These are phyloP conservation scores for Talaromyces sp. DNA, from an alignment of 2,329 filamentous ascomycete genomes.

Conservation along the genomic window DNA sequence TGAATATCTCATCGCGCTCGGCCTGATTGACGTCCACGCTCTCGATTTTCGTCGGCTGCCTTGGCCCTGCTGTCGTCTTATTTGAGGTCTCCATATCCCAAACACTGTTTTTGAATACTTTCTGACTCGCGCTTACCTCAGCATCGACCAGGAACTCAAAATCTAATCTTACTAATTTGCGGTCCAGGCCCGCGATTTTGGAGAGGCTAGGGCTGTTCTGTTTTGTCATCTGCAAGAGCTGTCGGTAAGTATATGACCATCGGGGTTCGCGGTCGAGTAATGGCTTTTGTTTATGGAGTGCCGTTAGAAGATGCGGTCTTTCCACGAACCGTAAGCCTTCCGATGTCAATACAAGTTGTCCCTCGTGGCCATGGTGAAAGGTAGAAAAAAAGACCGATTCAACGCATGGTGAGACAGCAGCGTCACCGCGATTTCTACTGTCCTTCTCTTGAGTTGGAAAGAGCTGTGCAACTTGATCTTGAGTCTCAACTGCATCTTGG, in stretches of 20 bases:
- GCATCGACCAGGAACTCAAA: conserved; percentile 5
- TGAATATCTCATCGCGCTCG: conserved; percentile 26
- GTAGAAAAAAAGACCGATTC: conserved; percentile 5
- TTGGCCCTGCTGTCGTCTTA: neutral
- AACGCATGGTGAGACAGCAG: neutral
- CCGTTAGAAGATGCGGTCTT: conserved; percentile 8
- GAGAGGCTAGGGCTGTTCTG: neutral
- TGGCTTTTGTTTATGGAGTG: conserved; percentile 6
- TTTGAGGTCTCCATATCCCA: neutral
- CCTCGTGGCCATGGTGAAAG: conserved; percentile 13
- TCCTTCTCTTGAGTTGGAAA: neutral
- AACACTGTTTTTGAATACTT: neutral
- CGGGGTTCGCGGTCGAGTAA: conserved; percentile 6
- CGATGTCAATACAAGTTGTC: conserved; percentile 15
- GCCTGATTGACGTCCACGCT: conserved; percentile 17
- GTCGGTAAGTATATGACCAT: conserved; percentile 16
- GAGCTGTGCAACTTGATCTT: neutral
- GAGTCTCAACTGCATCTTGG: conserved; percentile 13
- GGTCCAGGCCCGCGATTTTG: conserved; percentile 7
- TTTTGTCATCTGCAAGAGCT: conserved; percentile 17
- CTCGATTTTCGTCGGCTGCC: conserved; percentile 12
- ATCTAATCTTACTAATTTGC: conserved; percentile 11
- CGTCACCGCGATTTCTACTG: neutral
- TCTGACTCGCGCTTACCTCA: neutral
- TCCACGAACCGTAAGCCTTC: conserved; percentile 17